Percentiles rank a stretch among this genome's conserved stretches.
Evolutionary conservation across 495 filamentous ascomycete genomes (phyloP).

Genomic region (Wilcoxina mikolae): DNA sequence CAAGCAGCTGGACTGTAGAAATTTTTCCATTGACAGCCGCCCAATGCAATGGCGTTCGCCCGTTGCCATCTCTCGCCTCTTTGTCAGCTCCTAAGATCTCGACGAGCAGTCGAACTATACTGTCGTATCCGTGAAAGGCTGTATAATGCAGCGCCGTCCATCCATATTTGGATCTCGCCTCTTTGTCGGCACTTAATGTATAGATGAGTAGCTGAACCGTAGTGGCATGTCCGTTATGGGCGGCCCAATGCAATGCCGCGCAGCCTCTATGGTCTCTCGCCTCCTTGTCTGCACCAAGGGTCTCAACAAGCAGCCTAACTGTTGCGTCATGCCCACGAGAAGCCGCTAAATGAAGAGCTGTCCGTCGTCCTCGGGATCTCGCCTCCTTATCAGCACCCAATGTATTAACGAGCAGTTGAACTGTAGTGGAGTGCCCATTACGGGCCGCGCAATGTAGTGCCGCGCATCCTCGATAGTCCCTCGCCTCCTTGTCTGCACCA

Average conservation of each 20-base stretch:
- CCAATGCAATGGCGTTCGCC: constrained; percentile 12
- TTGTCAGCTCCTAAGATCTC: constrained; percentile 6
- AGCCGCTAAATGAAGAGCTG: neutral
- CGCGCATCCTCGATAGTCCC: too few species aligned
- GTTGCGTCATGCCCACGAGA: neutral
- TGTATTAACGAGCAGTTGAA: neutral
- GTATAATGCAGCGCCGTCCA: neutral
- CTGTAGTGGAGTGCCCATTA: neutral
- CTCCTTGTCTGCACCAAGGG: neutral
- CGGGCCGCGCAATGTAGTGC: neutral
- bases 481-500: neutral
- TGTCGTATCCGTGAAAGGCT: neutral
- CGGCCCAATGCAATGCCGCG: neutral
- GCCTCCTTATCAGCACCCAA: neutral
- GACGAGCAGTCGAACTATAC: neutral
- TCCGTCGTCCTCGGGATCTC: neutral
- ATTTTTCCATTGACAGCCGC: constrained; percentile 2
- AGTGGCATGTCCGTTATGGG: neutral
- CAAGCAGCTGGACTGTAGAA: neutral
- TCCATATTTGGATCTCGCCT: neutral
- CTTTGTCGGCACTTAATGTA: neutral
- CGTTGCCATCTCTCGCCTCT: neutral
- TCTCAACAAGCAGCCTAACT: neutral
- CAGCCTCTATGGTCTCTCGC: neutral
- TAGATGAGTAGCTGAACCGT: neutral